Percentiles rank a stretch among this genome's conserved stretches.
Conservation (phyloP, 805 yeast genomes). For the Candida qinlingensis region DNA sequence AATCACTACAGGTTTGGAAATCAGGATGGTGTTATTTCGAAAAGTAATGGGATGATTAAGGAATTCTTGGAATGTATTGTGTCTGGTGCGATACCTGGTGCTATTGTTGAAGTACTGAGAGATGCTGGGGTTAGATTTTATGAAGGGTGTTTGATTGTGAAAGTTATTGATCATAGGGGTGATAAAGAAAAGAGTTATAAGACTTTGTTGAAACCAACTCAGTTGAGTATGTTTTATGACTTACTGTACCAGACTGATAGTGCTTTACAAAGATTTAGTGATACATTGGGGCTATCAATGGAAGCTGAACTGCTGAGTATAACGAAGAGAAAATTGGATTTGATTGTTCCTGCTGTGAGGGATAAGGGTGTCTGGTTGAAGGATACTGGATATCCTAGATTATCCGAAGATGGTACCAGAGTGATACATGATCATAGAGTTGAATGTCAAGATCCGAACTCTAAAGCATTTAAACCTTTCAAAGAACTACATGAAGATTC, state of each 20-base stretch:
- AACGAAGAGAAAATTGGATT: constrained; percentile 71
- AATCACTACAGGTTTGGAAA: constrained; percentile 89
- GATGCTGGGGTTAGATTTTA: constrained; percentile 82
- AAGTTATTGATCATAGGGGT: constrained; percentile 78
- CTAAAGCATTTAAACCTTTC: constrained; percentile 37
- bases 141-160: constrained; percentile 85
- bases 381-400: not conserved
- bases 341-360: constrained; percentile 49
- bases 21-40: constrained; percentile 83
- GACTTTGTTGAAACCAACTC: constrained; percentile 76
- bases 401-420: constrained; percentile 20
- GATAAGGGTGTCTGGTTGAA: not conserved
- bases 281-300: constrained; percentile 69
- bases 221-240: constrained; percentile 77
- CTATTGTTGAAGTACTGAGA: constrained; percentile 80
- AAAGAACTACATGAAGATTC: constrained; percentile 59
- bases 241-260: constrained; percentile 80
- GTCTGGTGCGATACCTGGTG: constrained; percentile 79
- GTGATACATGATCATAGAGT: constrained; percentile 35
- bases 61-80: constrained; percentile 78
- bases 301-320: constrained; percentile 83
- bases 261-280: constrained; percentile 61
- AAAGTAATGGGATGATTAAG: constrained; percentile 68
- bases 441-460: constrained; percentile 31
- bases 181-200: constrained; percentile 50